Percentiles rank a stretch among this genome's conserved stretches.
These are phyloP conservation scores for Pythium brachiatum DNA, from an alignment of 352 stramenopile species.

Conservation along the genomic window DNA sequence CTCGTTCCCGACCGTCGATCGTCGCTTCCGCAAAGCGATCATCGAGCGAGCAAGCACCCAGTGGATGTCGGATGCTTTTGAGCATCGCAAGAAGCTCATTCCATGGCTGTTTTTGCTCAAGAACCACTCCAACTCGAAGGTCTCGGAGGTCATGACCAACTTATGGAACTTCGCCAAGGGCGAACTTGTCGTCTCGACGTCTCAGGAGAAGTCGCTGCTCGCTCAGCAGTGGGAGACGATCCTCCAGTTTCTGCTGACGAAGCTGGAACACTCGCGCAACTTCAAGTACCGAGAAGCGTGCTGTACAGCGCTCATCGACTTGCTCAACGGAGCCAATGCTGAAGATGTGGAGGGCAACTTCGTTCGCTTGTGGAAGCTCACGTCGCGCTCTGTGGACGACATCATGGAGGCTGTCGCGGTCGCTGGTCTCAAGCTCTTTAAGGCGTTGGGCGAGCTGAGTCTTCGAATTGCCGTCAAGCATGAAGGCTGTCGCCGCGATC, in stretches of 20 bases:
- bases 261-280: slow-evolving; percentile 65
- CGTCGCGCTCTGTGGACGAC: slow-evolving; percentile 72
- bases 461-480: slow-evolving; percentile 60
- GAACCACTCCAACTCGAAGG: slow-evolving; percentile 65
- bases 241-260: slow-evolving; percentile 53
- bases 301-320: slow-evolving; percentile 56
- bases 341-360: slow-evolving; percentile 50
- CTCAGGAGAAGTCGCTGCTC: slow-evolving; percentile 49
- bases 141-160: slow-evolving; percentile 59
- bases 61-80: slow-evolving; percentile 55
- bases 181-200: slow-evolving; percentile 25
- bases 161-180: slow-evolving; percentile 68
- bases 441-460: slow-evolving; percentile 67
- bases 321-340: slow-evolving; percentile 57
- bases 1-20: slow-evolving; percentile 47
- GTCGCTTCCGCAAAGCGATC: slow-evolving; percentile 42
- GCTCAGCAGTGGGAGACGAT: slow-evolving; percentile 51
- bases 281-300: slow-evolving; percentile 82
- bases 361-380: slow-evolving; percentile 58
- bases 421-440: slow-evolving; percentile 71
- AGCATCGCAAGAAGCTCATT: slow-evolving; percentile 53
- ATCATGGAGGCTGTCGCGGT: slow-evolving; percentile 69
- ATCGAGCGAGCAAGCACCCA: slow-evolving; percentile 51
- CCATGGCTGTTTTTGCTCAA: slow-evolving; percentile 80
- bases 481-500: slow-evolving; percentile 38